Evolutionary conservation across 345 rosid species (phyloP), one percentile per base, ranked within the genome.

Genomic region (Sonneratia alba): DNA sequence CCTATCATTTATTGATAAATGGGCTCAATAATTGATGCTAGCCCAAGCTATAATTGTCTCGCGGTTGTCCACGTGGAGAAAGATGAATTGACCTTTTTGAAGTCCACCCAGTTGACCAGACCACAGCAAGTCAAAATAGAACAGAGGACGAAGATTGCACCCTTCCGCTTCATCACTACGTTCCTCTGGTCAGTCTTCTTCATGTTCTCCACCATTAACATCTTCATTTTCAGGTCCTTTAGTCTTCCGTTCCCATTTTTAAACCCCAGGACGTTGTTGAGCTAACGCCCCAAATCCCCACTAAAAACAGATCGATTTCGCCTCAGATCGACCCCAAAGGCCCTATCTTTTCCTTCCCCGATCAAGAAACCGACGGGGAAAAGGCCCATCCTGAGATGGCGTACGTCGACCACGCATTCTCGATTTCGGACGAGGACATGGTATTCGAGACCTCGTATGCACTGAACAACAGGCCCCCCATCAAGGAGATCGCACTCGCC

Each of bases 351-450:
- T 27, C 51, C 6, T 13, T 32, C 9, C 14, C 45, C 14, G 21
- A 56, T 38, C 16, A 10, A 37, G 40, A 56, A n/a, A n/a, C 11
- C 16, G 48, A 42, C 16, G 53, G 47, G 15, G n/a, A 6, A 72
- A 72, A 56, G 65, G 14, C 69, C 38, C 5, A 16, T 18, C 6
- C 2, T 67, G 43, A 19, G 67, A 93, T 94, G 98, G 97, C 98
- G 71, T 94, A 94, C 81, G 97, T 91, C 16, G 98, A 94, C 75
- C 97, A 91, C 67, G 97, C 97, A 19, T 94, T 94, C 85, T 94
- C 98, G 57, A 91, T 94, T 63, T 79, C 97, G 9, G 96, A 94
- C 82, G 98, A 94, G 79, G 97, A 91, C 71, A 80, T 90, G 42
- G 90, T 94, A 96, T 78, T 94, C 77, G 96, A 79, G 71, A 81